phyloP scores from a whole-genome alignment of 192 early-diverging fungal genomes.

The Chytriomyces sp. region DNA sequence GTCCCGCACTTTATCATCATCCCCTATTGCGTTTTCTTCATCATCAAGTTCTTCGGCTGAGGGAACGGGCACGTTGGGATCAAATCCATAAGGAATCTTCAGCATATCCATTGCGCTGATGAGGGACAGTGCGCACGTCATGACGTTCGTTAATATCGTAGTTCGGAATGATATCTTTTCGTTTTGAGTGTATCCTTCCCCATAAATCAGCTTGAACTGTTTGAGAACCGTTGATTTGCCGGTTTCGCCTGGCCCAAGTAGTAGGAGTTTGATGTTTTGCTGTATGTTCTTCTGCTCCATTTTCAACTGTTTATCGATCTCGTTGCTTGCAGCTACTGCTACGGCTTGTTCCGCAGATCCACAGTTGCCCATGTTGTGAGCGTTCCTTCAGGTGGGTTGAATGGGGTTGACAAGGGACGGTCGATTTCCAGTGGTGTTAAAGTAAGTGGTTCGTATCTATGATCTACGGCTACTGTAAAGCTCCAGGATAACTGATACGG shows the following conservation, averaged over 20 bases:
- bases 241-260: slow-evolving; percentile 48
- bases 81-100: slow-evolving; percentile 32
- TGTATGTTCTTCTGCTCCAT: slow-evolving; percentile 41
- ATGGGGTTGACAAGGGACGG: background rate
- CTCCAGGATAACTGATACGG: too few species aligned
- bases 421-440: too few species aligned
- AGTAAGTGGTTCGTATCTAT: too few species aligned
- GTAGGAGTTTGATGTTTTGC: slow-evolving; percentile 40
- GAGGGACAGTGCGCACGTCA: slow-evolving; percentile 34
- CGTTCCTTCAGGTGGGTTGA: background rate
- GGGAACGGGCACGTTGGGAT: background rate
- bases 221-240: slow-evolving; percentile 54
- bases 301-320: slow-evolving; percentile 52
- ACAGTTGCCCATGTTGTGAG: slow-evolving; percentile 39
- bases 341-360: slow-evolving; percentile 30
- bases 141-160: slow-evolving; percentile 40
- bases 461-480: too few species aligned
- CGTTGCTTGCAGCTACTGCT: slow-evolving; percentile 53
- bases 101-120: slow-evolving; percentile 45
- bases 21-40: slow-evolving; percentile 24
- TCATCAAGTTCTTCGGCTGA: background rate
- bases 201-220: slow-evolving; percentile 50
- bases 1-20: slow-evolving; percentile 36
- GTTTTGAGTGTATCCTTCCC: slow-evolving; percentile 35
- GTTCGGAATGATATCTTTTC: slow-evolving; percentile 41